These are phyloP conservation scores for Penicillium manginii DNA, from an alignment of 495 filamentous ascomycete genomes.

Conservation along the genomic window DNA sequence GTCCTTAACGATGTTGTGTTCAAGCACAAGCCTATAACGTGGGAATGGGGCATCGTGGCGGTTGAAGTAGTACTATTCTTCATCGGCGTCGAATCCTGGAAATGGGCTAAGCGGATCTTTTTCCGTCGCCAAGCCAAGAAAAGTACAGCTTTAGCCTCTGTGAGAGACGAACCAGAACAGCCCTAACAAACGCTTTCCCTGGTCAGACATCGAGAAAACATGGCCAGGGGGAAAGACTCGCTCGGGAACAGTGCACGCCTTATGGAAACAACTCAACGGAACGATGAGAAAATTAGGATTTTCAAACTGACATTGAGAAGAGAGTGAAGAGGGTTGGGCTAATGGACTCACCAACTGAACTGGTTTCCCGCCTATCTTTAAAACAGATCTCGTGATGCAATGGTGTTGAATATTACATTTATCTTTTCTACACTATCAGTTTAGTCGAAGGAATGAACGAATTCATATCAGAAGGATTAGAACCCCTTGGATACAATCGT, in stretches of 20 bases:
- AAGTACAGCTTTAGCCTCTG: neutral
- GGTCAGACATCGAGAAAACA: neutral
- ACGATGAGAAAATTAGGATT: neutral
- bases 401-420: no score
- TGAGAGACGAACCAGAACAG: neutral
- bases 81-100: constrained; percentile 66
- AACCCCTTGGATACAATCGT: no score
- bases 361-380: no score
- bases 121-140: constrained; percentile 42
- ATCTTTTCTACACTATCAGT: no score
- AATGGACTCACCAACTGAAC: neutral
- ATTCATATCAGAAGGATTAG: no score
- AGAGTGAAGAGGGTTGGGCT: neutral
- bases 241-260: neutral
- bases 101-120: constrained; percentile 62
- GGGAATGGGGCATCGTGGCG: constrained; percentile 73
- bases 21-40: constrained; percentile 69
- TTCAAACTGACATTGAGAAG: neutral
- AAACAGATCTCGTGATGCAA: no score
- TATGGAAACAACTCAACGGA: constrained; percentile 1
- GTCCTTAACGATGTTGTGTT: constrained; percentile 72
- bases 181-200: constrained; percentile 1
- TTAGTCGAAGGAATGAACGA: no score
- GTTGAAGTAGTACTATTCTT: constrained; percentile 64
- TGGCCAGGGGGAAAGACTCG: neutral